Evolutionary conservation across 148 eudicot genomes (phyloP).

Genomic region (Vaccinium corymbosum): DNA sequence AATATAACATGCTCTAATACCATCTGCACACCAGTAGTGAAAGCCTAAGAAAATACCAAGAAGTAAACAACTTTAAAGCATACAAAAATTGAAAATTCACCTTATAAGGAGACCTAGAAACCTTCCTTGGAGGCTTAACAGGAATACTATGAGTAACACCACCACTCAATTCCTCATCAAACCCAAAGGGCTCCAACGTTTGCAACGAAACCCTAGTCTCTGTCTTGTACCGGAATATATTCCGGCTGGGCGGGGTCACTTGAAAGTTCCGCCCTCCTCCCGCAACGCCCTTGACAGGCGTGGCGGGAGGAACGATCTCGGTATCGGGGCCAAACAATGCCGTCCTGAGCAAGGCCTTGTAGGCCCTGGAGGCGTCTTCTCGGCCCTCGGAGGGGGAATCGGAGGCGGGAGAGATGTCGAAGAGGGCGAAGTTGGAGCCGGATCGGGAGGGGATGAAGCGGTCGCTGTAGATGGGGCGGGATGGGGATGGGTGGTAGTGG

Average conservation of each 20-base stretch:
- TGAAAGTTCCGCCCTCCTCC: conserved; percentile 16
- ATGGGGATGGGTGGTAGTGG: conserved; percentile 51
- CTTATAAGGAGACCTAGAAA: conserved; percentile 83
- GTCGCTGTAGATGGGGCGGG: conserved; percentile 67
- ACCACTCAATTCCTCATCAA: conserved; percentile 65
- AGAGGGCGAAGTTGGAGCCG: conserved; percentile 70
- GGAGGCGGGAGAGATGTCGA: conserved; percentile 33
- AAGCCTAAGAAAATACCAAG: background rate
- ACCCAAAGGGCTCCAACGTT: conserved; percentile 59
- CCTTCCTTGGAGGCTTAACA: conserved; percentile 69
- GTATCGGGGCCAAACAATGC: conserved; percentile 75
- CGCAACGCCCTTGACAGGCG: conserved; percentile 43
- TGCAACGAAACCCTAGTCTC: conserved; percentile 66
- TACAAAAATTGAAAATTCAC: conserved; percentile 26
- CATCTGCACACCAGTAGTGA: background rate
- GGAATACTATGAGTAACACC: conserved; percentile 63
- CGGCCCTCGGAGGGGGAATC: conserved; percentile 27
- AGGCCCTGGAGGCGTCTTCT: conserved; percentile 42
- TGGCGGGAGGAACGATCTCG: conserved; percentile 43
- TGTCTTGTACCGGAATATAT: conserved; percentile 70
- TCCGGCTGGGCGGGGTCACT: conserved; percentile 33
- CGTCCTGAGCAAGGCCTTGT: conserved; percentile 48
- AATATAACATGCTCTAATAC: background rate
- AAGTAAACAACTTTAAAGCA: background rate
- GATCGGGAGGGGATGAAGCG: conserved; percentile 80